Conservation (phyloP, 768 basidiomycete species). For the Agaricus sinodeliciosus region DNA sequence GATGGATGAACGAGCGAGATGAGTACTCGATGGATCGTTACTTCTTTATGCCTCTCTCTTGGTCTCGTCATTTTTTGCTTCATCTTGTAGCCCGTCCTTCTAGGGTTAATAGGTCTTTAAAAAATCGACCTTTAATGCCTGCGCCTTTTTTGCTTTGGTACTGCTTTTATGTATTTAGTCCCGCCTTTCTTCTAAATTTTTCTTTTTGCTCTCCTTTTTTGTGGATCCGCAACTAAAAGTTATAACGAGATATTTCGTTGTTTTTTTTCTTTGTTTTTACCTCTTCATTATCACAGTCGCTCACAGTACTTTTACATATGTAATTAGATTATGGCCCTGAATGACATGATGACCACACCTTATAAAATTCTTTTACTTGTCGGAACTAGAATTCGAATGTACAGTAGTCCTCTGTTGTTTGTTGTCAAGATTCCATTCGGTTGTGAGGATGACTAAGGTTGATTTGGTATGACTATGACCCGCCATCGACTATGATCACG, state of each 20-base stretch:
- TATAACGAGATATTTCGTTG: neutral
- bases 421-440: too few species aligned
- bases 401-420: too few species aligned
- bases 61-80: neutral
- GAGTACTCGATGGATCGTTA: neutral
- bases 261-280: too few species aligned
- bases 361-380: too few species aligned
- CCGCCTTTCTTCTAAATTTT: neutral
- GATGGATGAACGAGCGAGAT: neutral
- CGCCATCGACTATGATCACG: too few species aligned
- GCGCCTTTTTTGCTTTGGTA: neutral
- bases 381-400: too few species aligned
- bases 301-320: too few species aligned
- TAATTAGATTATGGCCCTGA: too few species aligned
- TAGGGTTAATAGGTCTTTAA: neutral
- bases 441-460: too few species aligned
- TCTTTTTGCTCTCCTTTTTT: too few species aligned
- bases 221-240: neutral
- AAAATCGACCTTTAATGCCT: neutral
- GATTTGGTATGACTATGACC: too few species aligned
- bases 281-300: too few species aligned
- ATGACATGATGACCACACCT: neutral
- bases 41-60: neutral
- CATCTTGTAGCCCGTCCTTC: neutral
- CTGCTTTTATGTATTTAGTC: neutral